phyloP scores from a whole-genome alignment of 257 asterid genomes.

The Eustoma russellianum region DNA sequence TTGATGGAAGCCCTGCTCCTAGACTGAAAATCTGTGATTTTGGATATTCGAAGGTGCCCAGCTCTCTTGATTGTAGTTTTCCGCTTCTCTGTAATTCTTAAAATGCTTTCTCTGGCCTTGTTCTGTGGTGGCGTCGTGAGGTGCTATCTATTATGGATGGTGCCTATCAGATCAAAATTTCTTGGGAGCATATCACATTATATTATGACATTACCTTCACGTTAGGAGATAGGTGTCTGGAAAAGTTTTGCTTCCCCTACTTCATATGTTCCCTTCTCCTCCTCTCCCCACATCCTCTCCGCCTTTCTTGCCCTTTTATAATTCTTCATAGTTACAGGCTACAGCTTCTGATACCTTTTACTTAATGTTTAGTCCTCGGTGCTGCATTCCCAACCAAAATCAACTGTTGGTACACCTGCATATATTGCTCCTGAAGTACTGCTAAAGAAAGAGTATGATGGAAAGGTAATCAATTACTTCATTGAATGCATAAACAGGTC shows the following conservation, averaged over 20 bases:
- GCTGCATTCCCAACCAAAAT: constrained; percentile 99
- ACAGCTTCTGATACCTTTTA: constrained; percentile 2
- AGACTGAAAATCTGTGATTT: constrained; percentile 93
- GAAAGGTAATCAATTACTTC: constrained; percentile 43
- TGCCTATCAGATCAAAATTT: background rate
- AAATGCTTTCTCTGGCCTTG: background rate
- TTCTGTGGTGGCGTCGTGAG: background rate
- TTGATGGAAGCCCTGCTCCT: constrained; percentile 95
- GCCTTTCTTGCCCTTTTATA: background rate
- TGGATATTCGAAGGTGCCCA: constrained; percentile 92
- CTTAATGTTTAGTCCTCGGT: constrained; percentile 64
- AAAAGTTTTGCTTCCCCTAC: background rate
- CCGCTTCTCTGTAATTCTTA: background rate
- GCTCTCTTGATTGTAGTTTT: constrained; percentile 1
- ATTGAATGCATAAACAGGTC: background rate
- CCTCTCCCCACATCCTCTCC: too few species aligned
- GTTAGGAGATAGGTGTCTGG: too few species aligned
- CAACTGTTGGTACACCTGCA: constrained; percentile 99
- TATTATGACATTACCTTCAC: background rate
- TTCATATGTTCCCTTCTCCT: background rate
- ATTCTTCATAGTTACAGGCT: background rate
- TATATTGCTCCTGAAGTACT: constrained; percentile 97
- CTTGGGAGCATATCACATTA: background rate
- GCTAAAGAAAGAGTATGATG: constrained; percentile 93
- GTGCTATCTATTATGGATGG: background rate